Conservation (phyloP, 1,284 basidiomycete genomes). For the Fistulina hepatica region DNA sequence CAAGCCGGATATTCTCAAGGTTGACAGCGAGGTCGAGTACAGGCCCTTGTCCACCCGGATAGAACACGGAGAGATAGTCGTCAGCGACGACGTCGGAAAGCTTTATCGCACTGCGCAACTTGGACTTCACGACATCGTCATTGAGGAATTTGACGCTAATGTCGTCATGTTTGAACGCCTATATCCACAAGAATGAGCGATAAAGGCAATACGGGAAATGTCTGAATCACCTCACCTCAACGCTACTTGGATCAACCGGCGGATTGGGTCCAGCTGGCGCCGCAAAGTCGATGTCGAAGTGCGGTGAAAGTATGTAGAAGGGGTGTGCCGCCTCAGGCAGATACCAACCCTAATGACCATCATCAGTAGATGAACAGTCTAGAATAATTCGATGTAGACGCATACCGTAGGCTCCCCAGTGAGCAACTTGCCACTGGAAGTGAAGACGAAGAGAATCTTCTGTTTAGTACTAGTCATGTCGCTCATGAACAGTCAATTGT, state of each 20-base stretch:
- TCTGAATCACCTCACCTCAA: slow-evolving; percentile 31
- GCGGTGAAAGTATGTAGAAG: slow-evolving; percentile 55
- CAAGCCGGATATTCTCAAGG: slow-evolving; percentile 45
- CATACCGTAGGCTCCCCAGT: slow-evolving; percentile 45
- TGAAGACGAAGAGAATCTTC: slow-evolving; percentile 63
- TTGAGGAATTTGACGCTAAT: slow-evolving; percentile 51
- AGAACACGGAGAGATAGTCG: slow-evolving; percentile 69
- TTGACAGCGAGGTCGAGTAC: slow-evolving; percentile 58
- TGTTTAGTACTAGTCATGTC: no score
- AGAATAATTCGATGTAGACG: slow-evolving; percentile 7
- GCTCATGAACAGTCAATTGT: no score
- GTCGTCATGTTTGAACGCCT: slow-evolving; percentile 54
- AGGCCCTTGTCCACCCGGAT: slow-evolving; percentile 69
- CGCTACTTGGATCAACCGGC: slow-evolving; percentile 54
- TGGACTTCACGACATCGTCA: slow-evolving; percentile 43
- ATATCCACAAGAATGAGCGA: background rate
- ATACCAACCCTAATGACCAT: slow-evolving; percentile 45
- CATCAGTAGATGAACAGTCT: slow-evolving; percentile 2
- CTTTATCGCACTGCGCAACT: slow-evolving; percentile 51
- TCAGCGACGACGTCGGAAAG: slow-evolving; percentile 45
- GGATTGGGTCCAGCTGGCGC: slow-evolving; percentile 63
- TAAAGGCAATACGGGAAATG: background rate
- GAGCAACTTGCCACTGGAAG: slow-evolving; percentile 55
- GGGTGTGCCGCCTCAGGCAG: slow-evolving; percentile 73
- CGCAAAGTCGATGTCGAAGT: slow-evolving; percentile 59